phyloP scores from a whole-genome alignment of 1,284 basidiomycete genomes.

The Testicularia cyperi region DNA sequence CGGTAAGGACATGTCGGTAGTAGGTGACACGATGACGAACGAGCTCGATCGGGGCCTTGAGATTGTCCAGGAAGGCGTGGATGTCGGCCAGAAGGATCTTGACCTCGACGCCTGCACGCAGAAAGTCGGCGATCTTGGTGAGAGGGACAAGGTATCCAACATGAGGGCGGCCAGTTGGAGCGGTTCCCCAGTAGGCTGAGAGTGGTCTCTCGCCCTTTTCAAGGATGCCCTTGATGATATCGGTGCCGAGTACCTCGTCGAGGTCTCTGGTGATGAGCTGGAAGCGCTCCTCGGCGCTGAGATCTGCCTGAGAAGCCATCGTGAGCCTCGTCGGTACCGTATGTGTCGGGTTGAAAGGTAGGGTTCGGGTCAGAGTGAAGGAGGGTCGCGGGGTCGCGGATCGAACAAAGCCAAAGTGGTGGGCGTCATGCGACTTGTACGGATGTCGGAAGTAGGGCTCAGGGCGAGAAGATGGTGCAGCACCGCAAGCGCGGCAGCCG shows the following conservation, averaged over 20 bases:
- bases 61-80: slow-evolving; percentile 95
- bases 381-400: no score
- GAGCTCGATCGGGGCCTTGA: slow-evolving; percentile 94
- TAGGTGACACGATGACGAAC: slow-evolving; percentile 86
- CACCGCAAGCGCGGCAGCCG: no score
- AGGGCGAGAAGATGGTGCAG: no score
- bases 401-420: no score
- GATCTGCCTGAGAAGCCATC: slow-evolving; percentile 28
- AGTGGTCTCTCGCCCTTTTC: slow-evolving; percentile 64
- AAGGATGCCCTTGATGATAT: slow-evolving; percentile 78
- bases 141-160: slow-evolving; percentile 96
- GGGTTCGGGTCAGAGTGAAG: background rate
- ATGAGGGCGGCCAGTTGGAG: slow-evolving; percentile 88
- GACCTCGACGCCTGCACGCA: slow-evolving; percentile 87
- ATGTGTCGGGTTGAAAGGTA: no score
- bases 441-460: no score
- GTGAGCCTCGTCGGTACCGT: background rate
- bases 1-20: slow-evolving; percentile 79
- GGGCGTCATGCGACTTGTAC: no score
- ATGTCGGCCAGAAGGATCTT: slow-evolving; percentile 89
- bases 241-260: slow-evolving; percentile 84
- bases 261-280: slow-evolving; percentile 82
- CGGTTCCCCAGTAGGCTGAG: slow-evolving; percentile 70
- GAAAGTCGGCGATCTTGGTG: slow-evolving; percentile 94
- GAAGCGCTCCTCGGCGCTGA: slow-evolving; percentile 69